Conservation (phyloP, 345 rosid genomes). For the Linum usitatissimum region DNA sequence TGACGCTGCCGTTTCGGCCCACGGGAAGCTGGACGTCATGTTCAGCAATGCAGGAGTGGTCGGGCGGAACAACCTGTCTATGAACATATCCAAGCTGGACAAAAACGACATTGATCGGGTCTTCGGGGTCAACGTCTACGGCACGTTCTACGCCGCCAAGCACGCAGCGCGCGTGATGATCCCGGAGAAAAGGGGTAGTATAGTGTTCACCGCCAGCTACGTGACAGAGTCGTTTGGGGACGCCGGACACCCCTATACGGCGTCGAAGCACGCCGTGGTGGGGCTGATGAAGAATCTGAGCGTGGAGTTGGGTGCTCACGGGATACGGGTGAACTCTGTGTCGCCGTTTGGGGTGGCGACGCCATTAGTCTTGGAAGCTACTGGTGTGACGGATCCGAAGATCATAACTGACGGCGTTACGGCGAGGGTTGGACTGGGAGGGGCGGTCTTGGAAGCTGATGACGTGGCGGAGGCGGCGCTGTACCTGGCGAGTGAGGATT, state of each 20-base stretch:
- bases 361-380: neutral
- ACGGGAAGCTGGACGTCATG: neutral
- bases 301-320: neutral
- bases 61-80: neutral
- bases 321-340: neutral
- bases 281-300: neutral
- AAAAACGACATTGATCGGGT: neutral
- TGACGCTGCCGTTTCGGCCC: neutral
- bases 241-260: neutral
- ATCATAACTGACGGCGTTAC: too few relatives aligned
- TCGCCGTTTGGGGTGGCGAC: neutral
- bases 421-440: too few relatives aligned
- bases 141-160: neutral
- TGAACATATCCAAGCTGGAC: neutral
- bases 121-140: neutral
- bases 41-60: neutral
- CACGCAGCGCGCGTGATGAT: neutral
- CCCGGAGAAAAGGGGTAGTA: neutral
- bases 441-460: too few relatives aligned
- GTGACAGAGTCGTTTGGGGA: neutral
- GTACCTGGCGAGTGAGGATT: too few relatives aligned
- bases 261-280: neutral
- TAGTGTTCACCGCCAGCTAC: neutral
- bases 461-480: too few relatives aligned
- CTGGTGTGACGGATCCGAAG: neutral